Percentiles rank a stretch among this genome's conserved stretches.
Conservation (phyloP, 2,329 filamentous ascomycete genomes). For the Trichophyton mentagrophytes region DNA sequence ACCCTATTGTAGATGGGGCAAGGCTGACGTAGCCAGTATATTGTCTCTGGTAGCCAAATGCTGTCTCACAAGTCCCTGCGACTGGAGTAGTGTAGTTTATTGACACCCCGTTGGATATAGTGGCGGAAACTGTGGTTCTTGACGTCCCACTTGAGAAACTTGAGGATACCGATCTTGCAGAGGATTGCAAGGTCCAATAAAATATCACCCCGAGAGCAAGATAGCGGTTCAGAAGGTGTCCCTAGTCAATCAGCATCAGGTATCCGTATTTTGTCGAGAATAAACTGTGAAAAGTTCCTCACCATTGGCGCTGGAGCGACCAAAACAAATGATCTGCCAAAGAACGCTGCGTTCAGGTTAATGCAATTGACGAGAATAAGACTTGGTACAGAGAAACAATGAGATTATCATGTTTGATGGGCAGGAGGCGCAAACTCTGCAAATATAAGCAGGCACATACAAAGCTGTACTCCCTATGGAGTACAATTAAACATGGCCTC, state of each 20-base stretch:
- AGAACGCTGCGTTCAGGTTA: neutral
- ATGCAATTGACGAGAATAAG: neutral
- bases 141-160: neutral
- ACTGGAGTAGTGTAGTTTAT: neutral
- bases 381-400: neutral
- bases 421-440: neutral
- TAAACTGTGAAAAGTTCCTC: neutral
- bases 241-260: neutral
- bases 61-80: conserved; percentile 44
- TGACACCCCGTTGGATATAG: neutral
- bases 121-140: neutral
- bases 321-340: neutral
- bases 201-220: neutral
- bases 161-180: neutral
- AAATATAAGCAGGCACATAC: too few relatives aligned
- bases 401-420: neutral
- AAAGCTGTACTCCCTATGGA: too few relatives aligned
- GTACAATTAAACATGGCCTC: too few relatives aligned
- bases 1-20: conserved; percentile 28
- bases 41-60: conserved; percentile 38
- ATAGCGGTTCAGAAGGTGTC: neutral
- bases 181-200: neutral
- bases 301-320: neutral
- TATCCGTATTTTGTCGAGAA: neutral
- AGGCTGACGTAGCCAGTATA: conserved; percentile 51